Conservation (phyloP, 352 stramenopile genomes). For the Pythium volutum region DNA sequence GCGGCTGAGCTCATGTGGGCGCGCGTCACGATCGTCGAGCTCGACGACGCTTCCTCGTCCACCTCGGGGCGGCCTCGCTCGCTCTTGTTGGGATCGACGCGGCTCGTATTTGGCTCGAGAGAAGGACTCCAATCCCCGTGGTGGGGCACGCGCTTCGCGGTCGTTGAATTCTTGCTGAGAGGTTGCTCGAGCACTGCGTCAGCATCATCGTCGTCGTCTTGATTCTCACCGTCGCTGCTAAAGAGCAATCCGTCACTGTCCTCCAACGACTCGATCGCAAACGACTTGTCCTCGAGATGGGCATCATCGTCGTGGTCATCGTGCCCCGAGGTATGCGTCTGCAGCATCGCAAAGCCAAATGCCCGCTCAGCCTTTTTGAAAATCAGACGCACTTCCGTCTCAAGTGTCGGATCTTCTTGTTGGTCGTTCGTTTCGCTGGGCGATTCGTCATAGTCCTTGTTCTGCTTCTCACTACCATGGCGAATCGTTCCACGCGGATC, state of each 20-base stretch:
- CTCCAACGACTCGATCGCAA: conserved; percentile 20
- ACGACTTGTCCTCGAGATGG: background rate
- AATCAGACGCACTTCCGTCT: conserved; percentile 19
- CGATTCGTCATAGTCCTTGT: background rate
- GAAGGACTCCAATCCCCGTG: background rate
- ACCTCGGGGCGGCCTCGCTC: background rate
- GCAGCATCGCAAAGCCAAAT: conserved; percentile 22
- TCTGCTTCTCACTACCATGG: background rate
- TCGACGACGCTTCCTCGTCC: conserved; percentile 2
- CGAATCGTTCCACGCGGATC: conserved; percentile 29
- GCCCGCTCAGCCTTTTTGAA: conserved; percentile 22
- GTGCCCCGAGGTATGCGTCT: background rate
- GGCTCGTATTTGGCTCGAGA: background rate
- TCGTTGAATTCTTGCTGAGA: background rate
- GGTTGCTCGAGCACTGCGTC: background rate
- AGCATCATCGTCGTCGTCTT: conserved; percentile 14
- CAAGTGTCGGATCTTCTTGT: conserved; percentile 10
- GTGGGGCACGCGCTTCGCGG: background rate
- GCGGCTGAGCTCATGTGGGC: conserved; percentile 24
- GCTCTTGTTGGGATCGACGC: background rate
- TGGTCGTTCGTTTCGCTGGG: background rate
- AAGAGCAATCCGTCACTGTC: conserved; percentile 18
- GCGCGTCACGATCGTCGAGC: conserved; percentile 8
- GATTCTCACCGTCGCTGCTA: conserved; percentile 24
- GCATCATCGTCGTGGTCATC: background rate